Evolutionary conservation across 345 rosid species (phyloP), one percentile per base, ranked within the genome.

Genomic region (Dipteronia dyeriana): DNA sequence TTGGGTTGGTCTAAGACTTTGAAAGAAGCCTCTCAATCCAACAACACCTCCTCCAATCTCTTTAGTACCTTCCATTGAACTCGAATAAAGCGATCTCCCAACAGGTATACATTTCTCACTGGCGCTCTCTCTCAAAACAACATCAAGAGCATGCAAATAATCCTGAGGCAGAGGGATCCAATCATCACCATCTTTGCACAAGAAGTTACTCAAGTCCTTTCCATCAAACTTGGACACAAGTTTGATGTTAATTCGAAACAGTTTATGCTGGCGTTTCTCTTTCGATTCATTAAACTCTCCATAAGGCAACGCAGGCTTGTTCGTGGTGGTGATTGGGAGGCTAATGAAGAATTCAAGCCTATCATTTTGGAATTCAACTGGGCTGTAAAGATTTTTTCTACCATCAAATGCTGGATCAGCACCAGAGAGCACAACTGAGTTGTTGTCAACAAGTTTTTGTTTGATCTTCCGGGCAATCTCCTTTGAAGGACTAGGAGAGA

Each of bases 21-120:
- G 99, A 82, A 95, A 93, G 84, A 93, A 95, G 0, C 99, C 99
- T 87, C 96, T 87, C 76, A 91, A 81, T 75, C 97, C 99, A 78
- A 93, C 84, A 74, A 93, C 92, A 74, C 97, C 99, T 47, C 97
- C 99, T 77, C 99, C 99, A 75, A 95, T 90, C 61, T 91, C 97
- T 75, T 87, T 86, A 25, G 84, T 79, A 11, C 96, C 98, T 29
- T 90, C 93, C 94, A 92, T 91, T 5, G 90, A 90, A 80, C 83
- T 85, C 5, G 98, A 93, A 85, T 91, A 93, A 79, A 93, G 84
- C 1, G 99, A 95, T 81, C 98, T 87, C 39, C 97, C 97, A 10
- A 86, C 83, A 0, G 95, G 77, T 78, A 90, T 74, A 79, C 98
- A 91, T 70, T 89, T 95, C 90, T 92, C 98, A 59, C 81, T 79